A percentile compares a stretch with the other conserved stretches of the same genome.
These are phyloP conservation scores for Pythium apleroticum DNA, from an alignment of 352 stramenopile species.

Conservation along the genomic window DNA sequence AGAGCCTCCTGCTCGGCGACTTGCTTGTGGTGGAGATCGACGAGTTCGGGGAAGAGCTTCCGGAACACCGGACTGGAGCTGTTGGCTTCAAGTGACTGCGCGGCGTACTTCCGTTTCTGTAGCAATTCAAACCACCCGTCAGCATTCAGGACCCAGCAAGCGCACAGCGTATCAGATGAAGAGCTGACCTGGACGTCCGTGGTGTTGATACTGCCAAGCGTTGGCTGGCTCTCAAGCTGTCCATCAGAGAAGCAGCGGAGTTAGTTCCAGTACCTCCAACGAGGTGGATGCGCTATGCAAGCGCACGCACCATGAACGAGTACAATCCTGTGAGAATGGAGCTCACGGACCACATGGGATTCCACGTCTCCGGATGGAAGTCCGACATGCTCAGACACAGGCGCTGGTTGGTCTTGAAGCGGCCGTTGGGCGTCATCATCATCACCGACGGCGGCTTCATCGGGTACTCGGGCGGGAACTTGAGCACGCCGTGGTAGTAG, in stretches of 20 bases:
- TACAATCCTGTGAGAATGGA: constrained; percentile 96
- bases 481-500: constrained; percentile 91
- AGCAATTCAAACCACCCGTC: background rate
- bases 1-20: constrained; percentile 41
- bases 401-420: constrained; percentile 94
- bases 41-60: constrained; percentile 88
- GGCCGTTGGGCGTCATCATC: constrained; percentile 94
- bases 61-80: constrained; percentile 76
- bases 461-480: constrained; percentile 94
- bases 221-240: constrained; percentile 78
- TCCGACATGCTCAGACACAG: constrained; percentile 96
- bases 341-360: constrained; percentile 95
- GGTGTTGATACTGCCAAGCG: constrained; percentile 87
- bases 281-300: background rate
- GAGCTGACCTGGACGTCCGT: constrained; percentile 55
- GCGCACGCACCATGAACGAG: constrained; percentile 89
- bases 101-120: constrained; percentile 83
- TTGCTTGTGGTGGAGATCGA: constrained; percentile 65
- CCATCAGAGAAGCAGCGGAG: background rate
- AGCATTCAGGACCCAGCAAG: constrained; percentile 2
- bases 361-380: constrained; percentile 96
- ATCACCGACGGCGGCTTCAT: constrained; percentile 95
- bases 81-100: constrained; percentile 80
- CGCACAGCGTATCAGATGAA: background rate
- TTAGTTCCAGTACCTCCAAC: background rate